Evolutionary conservation across 495 filamentous ascomycete species (phyloP).

Genomic region (Tuber umbilicatum): DNA sequence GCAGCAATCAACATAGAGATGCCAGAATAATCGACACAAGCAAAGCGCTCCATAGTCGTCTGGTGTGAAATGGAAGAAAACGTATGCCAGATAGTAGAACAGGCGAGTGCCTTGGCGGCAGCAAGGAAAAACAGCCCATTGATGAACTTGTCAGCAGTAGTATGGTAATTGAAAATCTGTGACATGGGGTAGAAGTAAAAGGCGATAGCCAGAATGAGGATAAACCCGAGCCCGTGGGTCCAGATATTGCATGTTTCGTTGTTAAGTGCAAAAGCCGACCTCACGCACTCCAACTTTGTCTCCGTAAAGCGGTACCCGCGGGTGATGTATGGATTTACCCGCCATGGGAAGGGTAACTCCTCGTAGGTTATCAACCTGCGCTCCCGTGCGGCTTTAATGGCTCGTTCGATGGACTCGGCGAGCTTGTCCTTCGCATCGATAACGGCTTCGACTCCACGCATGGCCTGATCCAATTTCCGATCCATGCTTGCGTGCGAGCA

Average conservation of each 20-base stretch:
- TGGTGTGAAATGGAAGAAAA: conserved; percentile 94
- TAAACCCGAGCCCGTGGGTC: conserved; percentile 81
- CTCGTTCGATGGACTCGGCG: conserved; percentile 71
- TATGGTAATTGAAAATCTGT: conserved; percentile 76
- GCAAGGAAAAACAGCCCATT: conserved; percentile 95
- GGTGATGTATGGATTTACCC: conserved; percentile 87
- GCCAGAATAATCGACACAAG: conserved; percentile 97
- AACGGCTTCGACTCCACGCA: conserved; percentile 72
- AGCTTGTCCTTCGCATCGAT: conserved; percentile 74
- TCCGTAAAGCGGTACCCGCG: conserved; percentile 88
- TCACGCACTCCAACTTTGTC: conserved; percentile 76
- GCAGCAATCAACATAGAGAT: conserved; percentile 94
- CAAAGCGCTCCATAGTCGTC: conserved; percentile 84
- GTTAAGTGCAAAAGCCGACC: conserved; percentile 71
- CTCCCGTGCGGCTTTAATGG: conserved; percentile 70
- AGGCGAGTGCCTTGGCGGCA: conserved; percentile 90
- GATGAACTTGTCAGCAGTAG: conserved; percentile 77
- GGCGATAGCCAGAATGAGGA: conserved; percentile 80
- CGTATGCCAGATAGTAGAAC: conserved; percentile 94
- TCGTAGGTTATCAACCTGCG: conserved; percentile 79
- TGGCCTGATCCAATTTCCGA: conserved; percentile 64
- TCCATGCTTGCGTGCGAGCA: conserved; percentile 75
- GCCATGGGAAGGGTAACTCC: conserved; percentile 86
- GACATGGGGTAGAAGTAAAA: conserved; percentile 94
- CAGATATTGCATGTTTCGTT: conserved; percentile 98